A percentile compares a stretch with the other conserved stretches of the same genome.
These are phyloP conservation scores for Nigrospora sphaerica DNA, from an alignment of 2,329 filamentous ascomycete genomes.

Conservation along the genomic window DNA sequence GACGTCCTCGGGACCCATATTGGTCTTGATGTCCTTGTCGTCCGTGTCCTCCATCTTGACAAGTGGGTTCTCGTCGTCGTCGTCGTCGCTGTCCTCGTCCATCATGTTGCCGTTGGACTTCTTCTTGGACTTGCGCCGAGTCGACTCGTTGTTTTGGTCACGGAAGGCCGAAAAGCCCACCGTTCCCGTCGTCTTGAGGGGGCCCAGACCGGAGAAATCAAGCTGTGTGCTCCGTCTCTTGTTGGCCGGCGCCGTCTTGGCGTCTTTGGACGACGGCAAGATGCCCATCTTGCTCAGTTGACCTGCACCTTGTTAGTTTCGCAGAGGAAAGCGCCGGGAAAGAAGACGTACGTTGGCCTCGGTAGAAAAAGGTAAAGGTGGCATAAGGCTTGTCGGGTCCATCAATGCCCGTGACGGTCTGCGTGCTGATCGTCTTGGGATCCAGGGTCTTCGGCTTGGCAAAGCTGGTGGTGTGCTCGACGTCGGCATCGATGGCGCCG, in stretches of 20 bases:
- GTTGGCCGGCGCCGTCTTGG: constrained; percentile 51
- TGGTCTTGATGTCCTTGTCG: constrained; percentile 52
- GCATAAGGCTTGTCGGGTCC: constrained; percentile 94
- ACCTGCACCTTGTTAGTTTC: constrained; percentile 41
- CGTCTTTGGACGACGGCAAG: constrained; percentile 58
- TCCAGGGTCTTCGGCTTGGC: constrained; percentile 94
- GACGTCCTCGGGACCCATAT: constrained; percentile 64
- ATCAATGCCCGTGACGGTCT: constrained; percentile 98
- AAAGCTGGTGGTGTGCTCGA: constrained; percentile 97
- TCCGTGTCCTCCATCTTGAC: constrained; percentile 59
- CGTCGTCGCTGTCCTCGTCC: constrained; percentile 65
- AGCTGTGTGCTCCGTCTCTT: constrained; percentile 78
- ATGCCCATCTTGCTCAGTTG: constrained; percentile 98
- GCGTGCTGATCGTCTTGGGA: constrained; percentile 95
- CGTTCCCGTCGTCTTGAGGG: constrained; percentile 78
- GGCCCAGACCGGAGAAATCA: constrained; percentile 78
- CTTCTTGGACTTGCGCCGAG: constrained; percentile 53
- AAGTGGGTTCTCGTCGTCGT: constrained; percentile 56
- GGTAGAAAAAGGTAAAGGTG: constrained; percentile 95
- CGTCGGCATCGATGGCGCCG: constrained; percentile 64
- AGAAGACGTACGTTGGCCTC: constrained; percentile 73
- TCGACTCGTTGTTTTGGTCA: constrained; percentile 53
- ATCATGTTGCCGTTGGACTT: constrained; percentile 57
- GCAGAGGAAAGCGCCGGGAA: neutral
- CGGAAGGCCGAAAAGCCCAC: constrained; percentile 88